phyloP scores from a whole-genome alignment of 176 grass and related monocot species.

The Panicum miliaceum region DNA sequence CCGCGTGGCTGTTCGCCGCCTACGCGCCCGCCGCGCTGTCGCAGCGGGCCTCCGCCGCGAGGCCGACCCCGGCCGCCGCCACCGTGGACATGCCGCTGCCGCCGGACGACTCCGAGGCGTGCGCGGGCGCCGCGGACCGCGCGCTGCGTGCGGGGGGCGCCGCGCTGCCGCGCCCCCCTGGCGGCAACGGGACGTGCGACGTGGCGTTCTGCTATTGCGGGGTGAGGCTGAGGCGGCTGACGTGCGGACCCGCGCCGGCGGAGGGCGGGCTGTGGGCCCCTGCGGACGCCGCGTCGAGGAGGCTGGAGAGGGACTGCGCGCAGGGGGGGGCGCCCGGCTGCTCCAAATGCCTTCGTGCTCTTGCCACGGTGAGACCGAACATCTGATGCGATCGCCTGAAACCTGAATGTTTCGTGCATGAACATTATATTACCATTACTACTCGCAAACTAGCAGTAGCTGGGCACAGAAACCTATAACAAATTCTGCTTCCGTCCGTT shows the following conservation, averaged over 20 bases:
- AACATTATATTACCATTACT: neutral
- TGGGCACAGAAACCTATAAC: neutral
- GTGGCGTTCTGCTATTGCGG: slow-evolving; percentile 85
- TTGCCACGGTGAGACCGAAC: slow-evolving; percentile 63
- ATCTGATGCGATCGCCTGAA: neutral
- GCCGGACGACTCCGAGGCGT: slow-evolving; percentile 73
- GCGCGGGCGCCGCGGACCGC: slow-evolving; percentile 60
- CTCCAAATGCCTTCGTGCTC: slow-evolving; percentile 72
- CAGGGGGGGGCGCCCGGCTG: slow-evolving; percentile 60
- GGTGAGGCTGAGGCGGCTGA: slow-evolving; percentile 64
- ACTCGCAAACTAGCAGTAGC: neutral
- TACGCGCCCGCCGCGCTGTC: slow-evolving; percentile 76
- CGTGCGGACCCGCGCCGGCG: slow-evolving; percentile 46
- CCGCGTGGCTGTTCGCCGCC: slow-evolving; percentile 84
- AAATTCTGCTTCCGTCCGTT: neutral
- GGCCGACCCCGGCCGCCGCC: neutral
- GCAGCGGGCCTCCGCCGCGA: neutral
- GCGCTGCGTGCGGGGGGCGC: slow-evolving; percentile 60
- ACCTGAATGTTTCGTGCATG: neutral
- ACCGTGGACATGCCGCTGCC: slow-evolving; percentile 69
- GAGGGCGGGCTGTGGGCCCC: slow-evolving; percentile 55
- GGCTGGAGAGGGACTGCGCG: slow-evolving; percentile 62
- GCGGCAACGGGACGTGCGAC: slow-evolving; percentile 76
- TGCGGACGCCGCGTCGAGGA: slow-evolving; percentile 15
- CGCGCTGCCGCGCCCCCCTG: slow-evolving; percentile 49